Percentiles rank a stretch among this genome's conserved stretches.
These are phyloP conservation scores for Brettanomyces bruxellensis DNA, from an alignment of 805 yeast species.

Conservation along the genomic window DNA sequence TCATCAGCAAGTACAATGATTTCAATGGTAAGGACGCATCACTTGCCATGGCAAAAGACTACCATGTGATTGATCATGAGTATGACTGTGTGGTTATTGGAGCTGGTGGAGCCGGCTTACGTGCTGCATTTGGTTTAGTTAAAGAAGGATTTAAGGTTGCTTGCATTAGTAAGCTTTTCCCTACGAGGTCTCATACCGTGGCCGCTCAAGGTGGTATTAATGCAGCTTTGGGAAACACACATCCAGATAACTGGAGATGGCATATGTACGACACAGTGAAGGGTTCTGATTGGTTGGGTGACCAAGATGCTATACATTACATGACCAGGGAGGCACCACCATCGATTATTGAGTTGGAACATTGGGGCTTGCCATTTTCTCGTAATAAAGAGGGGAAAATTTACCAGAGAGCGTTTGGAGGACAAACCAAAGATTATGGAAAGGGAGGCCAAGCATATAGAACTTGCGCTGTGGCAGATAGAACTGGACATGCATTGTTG, in stretches of 20 bases:
- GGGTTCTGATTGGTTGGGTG: conserved; percentile 99
- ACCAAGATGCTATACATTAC: conserved; percentile 97
- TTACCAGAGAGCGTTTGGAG: conserved; percentile 98
- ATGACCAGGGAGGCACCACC: conserved; percentile 98
- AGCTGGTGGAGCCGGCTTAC: conserved; percentile 98
- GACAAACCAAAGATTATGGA: conserved; percentile 91
- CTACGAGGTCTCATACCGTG: conserved; percentile 97
- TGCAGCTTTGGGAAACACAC: conserved; percentile 98
- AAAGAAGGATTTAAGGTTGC: conserved; percentile 97
- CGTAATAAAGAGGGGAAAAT: conserved; percentile 95
- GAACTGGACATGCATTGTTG: conserved; percentile 96
- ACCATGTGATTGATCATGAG: conserved; percentile 93
- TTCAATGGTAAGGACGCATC: conserved; percentile 45
- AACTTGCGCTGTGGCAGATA: conserved; percentile 98
- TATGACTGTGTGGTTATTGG: conserved; percentile 97
- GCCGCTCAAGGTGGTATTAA: conserved; percentile 99
- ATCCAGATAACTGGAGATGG: conserved; percentile 98
- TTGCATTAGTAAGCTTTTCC: conserved; percentile 92
- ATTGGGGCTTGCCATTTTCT: conserved; percentile 97
- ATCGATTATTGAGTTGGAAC: conserved; percentile 93
- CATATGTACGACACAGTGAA: conserved; percentile 99
- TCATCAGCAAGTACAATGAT: conserved; percentile 30
- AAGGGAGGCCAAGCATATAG: conserved; percentile 99
- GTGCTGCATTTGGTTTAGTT: conserved; percentile 97
- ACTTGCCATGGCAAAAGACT: conserved; percentile 51